These are phyloP conservation scores for Aciculosporium take DNA, from an alignment of 2,329 filamentous ascomycete genomes.

Conservation along the genomic window DNA sequence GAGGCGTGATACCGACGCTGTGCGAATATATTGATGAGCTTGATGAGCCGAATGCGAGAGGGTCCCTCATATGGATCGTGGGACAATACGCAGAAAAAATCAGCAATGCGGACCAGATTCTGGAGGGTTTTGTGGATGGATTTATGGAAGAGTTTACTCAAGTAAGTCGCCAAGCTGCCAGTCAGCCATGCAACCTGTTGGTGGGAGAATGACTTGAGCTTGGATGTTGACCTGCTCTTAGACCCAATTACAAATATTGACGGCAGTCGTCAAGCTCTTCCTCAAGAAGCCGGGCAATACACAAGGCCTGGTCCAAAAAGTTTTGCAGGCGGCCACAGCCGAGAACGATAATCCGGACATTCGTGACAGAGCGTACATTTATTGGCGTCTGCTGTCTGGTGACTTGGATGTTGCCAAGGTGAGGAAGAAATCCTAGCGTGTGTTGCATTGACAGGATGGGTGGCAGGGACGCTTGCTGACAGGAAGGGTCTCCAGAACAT, in stretches of 20 bases:
- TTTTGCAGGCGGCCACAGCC: slow-evolving; percentile 79
- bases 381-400: slow-evolving; percentile 90
- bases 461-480: background rate
- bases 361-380: slow-evolving; percentile 90
- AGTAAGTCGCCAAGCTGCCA: slow-evolving; percentile 30
- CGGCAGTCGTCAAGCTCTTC: slow-evolving; percentile 93
- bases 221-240: slow-evolving; percentile 21
- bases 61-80: slow-evolving; percentile 94
- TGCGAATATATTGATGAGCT: slow-evolving; percentile 95
- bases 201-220: background rate
- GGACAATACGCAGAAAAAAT: slow-evolving; percentile 99
- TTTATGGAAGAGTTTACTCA: slow-evolving; percentile 96
- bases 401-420: slow-evolving; percentile 84
- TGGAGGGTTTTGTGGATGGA: slow-evolving; percentile 79
- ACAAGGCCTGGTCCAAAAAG: slow-evolving; percentile 83
- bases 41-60: slow-evolving; percentile 83
- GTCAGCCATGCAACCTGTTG: background rate
- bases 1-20: slow-evolving; percentile 91
- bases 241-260: slow-evolving; percentile 97
- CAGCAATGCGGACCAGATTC: slow-evolving; percentile 90
- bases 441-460: too few relatives aligned
- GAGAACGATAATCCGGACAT: slow-evolving; percentile 98
- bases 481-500: slow-evolving; percentile 44
- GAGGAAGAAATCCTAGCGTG: slow-evolving; percentile 8
- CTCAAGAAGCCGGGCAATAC: slow-evolving; percentile 90